A percentile compares a stretch with the other conserved stretches of the same genome.
Evolutionary conservation across 2,329 filamentous ascomycete species (phyloP).

Genomic region (Apiospora rasikravindrae): DNA sequence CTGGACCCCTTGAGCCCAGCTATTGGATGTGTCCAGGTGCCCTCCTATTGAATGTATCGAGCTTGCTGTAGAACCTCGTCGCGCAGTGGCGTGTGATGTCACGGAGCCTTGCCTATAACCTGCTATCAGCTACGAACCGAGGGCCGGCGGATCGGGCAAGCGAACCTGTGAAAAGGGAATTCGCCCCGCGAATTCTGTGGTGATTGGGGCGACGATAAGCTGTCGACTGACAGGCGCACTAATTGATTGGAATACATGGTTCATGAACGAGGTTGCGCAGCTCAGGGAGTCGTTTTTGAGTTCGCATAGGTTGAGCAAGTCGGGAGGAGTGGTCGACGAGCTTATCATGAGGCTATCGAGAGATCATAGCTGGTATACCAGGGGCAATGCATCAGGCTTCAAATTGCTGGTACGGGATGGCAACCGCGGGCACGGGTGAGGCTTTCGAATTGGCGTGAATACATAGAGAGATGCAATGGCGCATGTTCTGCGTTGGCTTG

Average conservation of each 20-base stretch:
- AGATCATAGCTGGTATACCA: constrained; percentile 52
- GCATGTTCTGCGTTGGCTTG: constrained; percentile 7
- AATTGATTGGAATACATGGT: constrained; percentile 64
- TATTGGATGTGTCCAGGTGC: constrained; percentile 71
- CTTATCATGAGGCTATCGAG: constrained; percentile 47
- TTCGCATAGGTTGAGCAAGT: constrained; percentile 22
- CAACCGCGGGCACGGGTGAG: neutral
- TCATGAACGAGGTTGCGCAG: constrained; percentile 22
- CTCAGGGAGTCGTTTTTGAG: neutral
- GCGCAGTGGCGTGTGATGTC: constrained; percentile 53
- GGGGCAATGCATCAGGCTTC: neutral
- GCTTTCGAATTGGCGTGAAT: neutral
- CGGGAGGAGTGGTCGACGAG: constrained; percentile 43
- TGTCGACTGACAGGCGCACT: constrained; percentile 70
- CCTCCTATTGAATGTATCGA: constrained; percentile 77
- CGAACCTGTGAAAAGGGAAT: constrained; percentile 64
- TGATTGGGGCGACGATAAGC: constrained; percentile 54
- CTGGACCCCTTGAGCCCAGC: constrained; percentile 59
- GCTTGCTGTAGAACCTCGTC: constrained; percentile 84
- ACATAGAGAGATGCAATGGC: constrained; percentile 13
- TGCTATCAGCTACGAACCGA: neutral
- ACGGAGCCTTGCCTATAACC: constrained; percentile 49
- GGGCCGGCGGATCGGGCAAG: constrained; percentile 30
- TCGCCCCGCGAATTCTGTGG: constrained; percentile 59
- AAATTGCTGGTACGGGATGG: constrained; percentile 2